These are phyloP conservation scores for Ceratobasidium sp. DNA, from an alignment of 1,284 basidiomycete genomes.

Conservation along the genomic window DNA sequence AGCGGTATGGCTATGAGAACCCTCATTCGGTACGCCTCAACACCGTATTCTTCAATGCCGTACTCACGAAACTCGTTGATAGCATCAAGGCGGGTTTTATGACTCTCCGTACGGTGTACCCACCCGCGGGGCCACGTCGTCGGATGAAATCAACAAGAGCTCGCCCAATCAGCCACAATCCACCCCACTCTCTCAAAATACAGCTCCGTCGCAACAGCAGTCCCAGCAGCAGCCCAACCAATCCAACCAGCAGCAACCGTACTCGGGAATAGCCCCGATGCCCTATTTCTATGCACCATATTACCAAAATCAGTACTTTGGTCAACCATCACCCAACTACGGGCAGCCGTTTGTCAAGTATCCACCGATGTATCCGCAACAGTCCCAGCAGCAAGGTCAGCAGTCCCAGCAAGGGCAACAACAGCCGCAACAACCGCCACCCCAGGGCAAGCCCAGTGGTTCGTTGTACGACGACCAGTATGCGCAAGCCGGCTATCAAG, in stretches of 20 bases:
- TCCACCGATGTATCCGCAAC: slow-evolving; percentile 67
- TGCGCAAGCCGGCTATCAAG: slow-evolving; percentile 5
- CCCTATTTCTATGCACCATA: slow-evolving; percentile 71
- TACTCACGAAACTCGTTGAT: background rate
- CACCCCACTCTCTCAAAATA: background rate
- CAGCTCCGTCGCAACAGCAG: slow-evolving; percentile 48
- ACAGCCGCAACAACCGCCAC: slow-evolving; percentile 39
- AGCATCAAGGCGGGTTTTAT: slow-evolving; percentile 38
- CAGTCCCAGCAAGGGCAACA: slow-evolving; percentile 61
- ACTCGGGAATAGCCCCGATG: slow-evolving; percentile 52
- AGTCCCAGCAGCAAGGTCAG: slow-evolving; percentile 64
- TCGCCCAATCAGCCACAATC: slow-evolving; percentile 18
- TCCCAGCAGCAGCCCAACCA: slow-evolving; percentile 50
- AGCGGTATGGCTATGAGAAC: slow-evolving; percentile 25
- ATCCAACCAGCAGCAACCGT: slow-evolving; percentile 52
- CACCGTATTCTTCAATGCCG: background rate
- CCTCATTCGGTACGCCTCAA: slow-evolving; percentile 14
- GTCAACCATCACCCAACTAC: slow-evolving; percentile 67
- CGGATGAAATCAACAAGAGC: background rate
- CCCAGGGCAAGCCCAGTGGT: background rate
- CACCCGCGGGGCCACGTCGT: slow-evolving; percentile 6
- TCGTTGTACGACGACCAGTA: slow-evolving; percentile 24
- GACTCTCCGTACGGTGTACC: slow-evolving; percentile 35
- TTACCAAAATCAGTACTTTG: slow-evolving; percentile 76
- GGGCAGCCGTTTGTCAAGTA: slow-evolving; percentile 77